Evolutionary conservation across 495 filamentous ascomycete species (phyloP).

Genomic region (Lophiostoma macrostomum): DNA sequence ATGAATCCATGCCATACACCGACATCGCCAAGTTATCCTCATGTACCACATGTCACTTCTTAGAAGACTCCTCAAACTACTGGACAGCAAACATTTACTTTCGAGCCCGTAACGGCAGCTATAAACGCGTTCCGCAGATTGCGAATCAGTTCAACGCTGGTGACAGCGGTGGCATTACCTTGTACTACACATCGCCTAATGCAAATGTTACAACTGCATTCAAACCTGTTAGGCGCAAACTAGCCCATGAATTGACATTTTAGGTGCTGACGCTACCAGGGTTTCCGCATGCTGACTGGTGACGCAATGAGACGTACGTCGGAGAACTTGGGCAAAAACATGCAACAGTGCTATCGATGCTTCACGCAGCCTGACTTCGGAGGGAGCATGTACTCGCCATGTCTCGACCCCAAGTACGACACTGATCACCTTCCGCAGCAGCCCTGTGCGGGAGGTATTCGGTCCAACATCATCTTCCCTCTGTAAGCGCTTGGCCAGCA

Average conservation of each 20-base stretch:
- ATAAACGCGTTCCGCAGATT: conserved; percentile 25
- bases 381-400: conserved; percentile 17
- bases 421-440: conserved; percentile 21
- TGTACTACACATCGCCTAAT: conserved; percentile 19
- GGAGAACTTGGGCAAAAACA: conserved; percentile 11
- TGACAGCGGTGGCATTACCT: conserved; percentile 20
- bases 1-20: conserved; percentile 16
- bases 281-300: conserved; percentile 29
- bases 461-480: conserved; percentile 24
- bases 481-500: conserved; percentile 4
- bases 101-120: conserved; percentile 24
- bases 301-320: conserved; percentile 18
- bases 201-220: conserved; percentile 20
- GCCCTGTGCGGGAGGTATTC: conserved; percentile 23
- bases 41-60: conserved; percentile 29
- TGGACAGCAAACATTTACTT: conserved; percentile 28
- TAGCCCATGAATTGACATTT: not conserved
- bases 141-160: conserved; percentile 25
- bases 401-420: conserved; percentile 19
- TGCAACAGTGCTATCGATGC: conserved; percentile 26
- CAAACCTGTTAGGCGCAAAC: conserved; percentile 14
- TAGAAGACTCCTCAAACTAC: conserved; percentile 23
- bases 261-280: conserved; percentile 27
- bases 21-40: conserved; percentile 12
- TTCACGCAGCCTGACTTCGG: conserved; percentile 9